These are phyloP conservation scores for Stephanodiscus triporus DNA, from an alignment of 108 stramenopile genomes.

Conservation along the genomic window DNA sequence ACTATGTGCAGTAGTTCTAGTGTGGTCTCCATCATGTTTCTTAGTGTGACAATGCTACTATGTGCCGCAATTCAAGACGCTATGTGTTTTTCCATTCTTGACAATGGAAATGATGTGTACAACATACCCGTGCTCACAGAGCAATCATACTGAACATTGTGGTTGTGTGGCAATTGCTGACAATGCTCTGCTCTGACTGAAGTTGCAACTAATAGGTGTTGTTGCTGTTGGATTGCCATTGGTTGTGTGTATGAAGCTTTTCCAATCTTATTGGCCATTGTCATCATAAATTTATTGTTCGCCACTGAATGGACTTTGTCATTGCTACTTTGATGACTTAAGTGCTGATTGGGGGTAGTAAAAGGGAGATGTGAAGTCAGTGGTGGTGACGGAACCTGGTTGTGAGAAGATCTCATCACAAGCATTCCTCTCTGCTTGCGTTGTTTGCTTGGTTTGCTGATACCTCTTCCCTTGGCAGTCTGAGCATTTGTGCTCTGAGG, in stretches of 20 bases:
- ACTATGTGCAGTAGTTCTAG: too few species aligned
- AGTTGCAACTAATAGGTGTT: not conserved
- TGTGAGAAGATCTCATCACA: conserved; percentile 11
- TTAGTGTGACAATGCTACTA: too few species aligned
- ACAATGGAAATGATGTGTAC: too few species aligned
- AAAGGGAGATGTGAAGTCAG: not conserved
- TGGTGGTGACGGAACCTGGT: not conserved
- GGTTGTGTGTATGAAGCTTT: not conserved
- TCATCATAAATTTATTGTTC: not conserved
- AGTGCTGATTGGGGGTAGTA: not conserved
- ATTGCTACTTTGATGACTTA: not conserved
- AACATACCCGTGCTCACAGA: too few species aligned
- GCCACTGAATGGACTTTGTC: not conserved
- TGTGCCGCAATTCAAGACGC: too few species aligned
- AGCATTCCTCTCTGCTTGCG: conserved; percentile 27
- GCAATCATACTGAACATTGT: not conserved
- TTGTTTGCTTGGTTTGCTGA: conserved; percentile 11
- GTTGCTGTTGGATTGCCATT: not conserved
- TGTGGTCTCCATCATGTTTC: too few species aligned
- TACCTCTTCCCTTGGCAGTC: not conserved
- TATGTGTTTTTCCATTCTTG: too few species aligned
- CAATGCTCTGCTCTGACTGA: not conserved
- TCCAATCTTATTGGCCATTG: not conserved
- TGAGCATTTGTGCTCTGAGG: not conserved
- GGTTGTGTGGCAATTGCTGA: not conserved